A percentile compares a stretch with the other conserved stretches of the same genome.
phyloP scores from a whole-genome alignment of 805 yeast species.

The Suhomyces faveliae region DNA sequence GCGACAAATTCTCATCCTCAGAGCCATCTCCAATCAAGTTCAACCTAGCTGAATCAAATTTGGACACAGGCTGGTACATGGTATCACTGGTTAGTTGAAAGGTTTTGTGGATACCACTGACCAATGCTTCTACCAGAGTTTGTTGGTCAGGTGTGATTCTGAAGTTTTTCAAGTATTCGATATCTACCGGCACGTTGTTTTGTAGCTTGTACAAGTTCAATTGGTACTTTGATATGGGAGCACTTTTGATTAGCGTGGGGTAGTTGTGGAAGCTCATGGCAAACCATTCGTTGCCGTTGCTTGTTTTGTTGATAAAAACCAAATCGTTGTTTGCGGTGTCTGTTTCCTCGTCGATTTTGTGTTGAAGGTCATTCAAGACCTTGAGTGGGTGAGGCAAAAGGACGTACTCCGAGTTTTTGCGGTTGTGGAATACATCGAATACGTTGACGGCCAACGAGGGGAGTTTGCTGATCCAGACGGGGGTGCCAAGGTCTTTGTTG shows the following conservation, averaged over 20 bases:
- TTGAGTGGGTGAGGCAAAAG: constrained; percentile 70
- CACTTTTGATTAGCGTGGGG: constrained; percentile 78
- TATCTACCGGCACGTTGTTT: constrained; percentile 15
- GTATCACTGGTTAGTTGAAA: constrained; percentile 27
- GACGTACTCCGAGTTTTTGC: constrained; percentile 36
- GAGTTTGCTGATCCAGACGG: constrained; percentile 74
- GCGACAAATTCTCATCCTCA: background rate
- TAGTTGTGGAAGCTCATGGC: constrained; percentile 77
- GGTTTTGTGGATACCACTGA: constrained; percentile 38
- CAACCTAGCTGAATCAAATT: constrained; percentile 19
- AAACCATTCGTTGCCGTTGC: constrained; percentile 71
- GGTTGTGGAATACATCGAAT: constrained; percentile 63
- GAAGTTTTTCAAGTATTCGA: constrained; percentile 18
- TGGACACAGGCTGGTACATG: constrained; percentile 37
- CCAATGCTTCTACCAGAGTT: constrained; percentile 23
- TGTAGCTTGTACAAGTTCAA: constrained; percentile 28
- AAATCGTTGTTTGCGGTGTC: constrained; percentile 25
- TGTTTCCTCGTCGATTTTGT: constrained; percentile 16
- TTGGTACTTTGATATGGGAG: constrained; percentile 71
- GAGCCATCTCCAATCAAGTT: constrained; percentile 28
- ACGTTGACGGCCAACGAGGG: constrained; percentile 74
- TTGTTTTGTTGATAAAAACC: constrained; percentile 66
- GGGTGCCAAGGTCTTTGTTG: constrained; percentile 63
- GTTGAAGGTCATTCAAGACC: constrained; percentile 33
- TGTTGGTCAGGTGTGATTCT: constrained; percentile 14